These are phyloP conservation scores for Neoboletus subvelutipes DNA, from an alignment of 768 basidiomycete species.

Conservation along the genomic window DNA sequence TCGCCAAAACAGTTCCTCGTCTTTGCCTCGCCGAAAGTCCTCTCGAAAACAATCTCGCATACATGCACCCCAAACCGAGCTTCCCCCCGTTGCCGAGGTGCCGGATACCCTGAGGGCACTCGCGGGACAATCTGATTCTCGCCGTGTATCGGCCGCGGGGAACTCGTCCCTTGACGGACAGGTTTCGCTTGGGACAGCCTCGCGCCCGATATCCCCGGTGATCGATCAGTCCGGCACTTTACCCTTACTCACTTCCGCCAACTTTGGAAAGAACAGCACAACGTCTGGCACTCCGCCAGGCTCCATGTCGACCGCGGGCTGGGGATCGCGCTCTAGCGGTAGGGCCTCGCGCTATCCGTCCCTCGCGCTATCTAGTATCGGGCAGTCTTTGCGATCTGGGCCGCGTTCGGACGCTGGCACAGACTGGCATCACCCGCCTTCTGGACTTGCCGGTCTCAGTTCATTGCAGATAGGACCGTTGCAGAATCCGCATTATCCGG, in stretches of 20 bases:
- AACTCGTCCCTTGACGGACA: conserved; percentile 9
- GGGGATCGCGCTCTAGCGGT: conserved; percentile 17
- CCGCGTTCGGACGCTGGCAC: conserved; percentile 12
- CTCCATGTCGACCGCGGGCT: conserved; percentile 18
- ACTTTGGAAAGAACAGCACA: conserved; percentile 26
- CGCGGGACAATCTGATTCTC: background rate
- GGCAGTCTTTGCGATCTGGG: conserved; percentile 5
- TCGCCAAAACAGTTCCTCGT: background rate
- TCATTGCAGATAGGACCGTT: conserved; percentile 13
- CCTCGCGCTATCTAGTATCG: conserved; percentile 20
- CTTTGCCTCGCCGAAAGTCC: conserved; percentile 8
- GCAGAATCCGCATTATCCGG: conserved; percentile 25
- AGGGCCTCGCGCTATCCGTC: conserved; percentile 30
- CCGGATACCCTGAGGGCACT: conserved; percentile 5
- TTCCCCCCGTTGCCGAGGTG: conserved; percentile 21
- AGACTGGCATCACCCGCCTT: conserved; percentile 28
- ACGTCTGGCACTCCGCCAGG: conserved; percentile 11
- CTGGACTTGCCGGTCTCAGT: conserved; percentile 23
- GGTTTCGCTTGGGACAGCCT: conserved; percentile 10
- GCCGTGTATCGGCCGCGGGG: background rate
- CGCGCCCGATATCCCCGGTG: conserved; percentile 8
- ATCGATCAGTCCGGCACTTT: conserved; percentile 5
- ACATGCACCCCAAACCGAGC: background rate
- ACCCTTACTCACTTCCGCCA: conserved; percentile 26
- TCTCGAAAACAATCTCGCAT: conserved; percentile 8